Evolutionary conservation across 305 asterid species (phyloP).

Genomic region (Solanum hybrid): DNA sequence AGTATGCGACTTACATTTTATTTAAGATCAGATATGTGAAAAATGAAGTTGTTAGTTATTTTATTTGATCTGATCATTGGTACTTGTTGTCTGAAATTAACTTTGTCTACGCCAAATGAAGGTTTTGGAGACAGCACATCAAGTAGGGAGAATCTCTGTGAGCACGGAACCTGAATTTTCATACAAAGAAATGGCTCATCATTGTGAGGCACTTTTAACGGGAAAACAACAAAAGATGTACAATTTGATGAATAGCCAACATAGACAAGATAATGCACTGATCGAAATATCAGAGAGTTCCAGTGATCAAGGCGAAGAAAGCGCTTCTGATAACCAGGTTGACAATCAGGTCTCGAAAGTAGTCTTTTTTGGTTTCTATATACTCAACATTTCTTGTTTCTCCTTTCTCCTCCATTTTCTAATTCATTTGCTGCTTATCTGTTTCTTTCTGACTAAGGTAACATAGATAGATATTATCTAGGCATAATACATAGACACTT

Average conservation of each 20-base stretch:
- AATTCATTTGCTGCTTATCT: neutral
- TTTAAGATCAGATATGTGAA: neutral
- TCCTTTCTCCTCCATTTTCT: neutral
- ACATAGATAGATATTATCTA: neutral
- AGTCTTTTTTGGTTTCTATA: slow-evolving; percentile 15
- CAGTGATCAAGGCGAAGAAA: slow-evolving; percentile 23
- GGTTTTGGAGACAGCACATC: slow-evolving; percentile 81
- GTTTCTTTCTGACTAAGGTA: neutral
- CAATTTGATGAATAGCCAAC: slow-evolving; percentile 41
- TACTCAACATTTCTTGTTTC: neutral
- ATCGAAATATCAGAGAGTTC: slow-evolving; percentile 38
- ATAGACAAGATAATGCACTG: slow-evolving; percentile 36
- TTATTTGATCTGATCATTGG: neutral
- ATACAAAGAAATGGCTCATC: slow-evolving; percentile 77
- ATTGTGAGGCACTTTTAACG: slow-evolving; percentile 63
- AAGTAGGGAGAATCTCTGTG: slow-evolving; percentile 72
- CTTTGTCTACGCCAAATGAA: slow-evolving; percentile 8
- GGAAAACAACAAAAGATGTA: slow-evolving; percentile 93
- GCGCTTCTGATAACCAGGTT: slow-evolving; percentile 12
- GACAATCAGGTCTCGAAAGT: slow-evolving; percentile 19
- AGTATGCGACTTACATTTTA: neutral
- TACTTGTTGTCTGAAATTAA: neutral
- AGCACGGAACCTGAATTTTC: slow-evolving; percentile 64
- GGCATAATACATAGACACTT: neutral
- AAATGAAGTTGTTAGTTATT: neutral